Base-by-base conservation (phyloP, 2,329 filamentous ascomycete species). In the Taxawa tesnikishii region DNA sequence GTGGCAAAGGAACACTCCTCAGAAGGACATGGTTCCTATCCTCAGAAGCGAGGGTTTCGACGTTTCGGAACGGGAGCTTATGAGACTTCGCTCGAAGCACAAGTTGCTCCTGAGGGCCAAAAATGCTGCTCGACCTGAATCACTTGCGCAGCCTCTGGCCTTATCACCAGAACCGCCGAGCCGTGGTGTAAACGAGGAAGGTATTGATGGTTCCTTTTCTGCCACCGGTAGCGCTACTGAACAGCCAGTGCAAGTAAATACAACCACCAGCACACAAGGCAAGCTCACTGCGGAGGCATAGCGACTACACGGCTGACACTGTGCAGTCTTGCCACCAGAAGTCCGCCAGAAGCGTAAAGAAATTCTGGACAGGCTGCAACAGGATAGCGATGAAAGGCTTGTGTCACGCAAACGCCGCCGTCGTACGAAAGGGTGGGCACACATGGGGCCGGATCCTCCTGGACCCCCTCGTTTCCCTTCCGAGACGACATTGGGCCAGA, bases 401-500 rank as follows among this genome's bases (percentile, higher is more conserved):
- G 63, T 63, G 6, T 60, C 68, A 6, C 65, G 73, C 36, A 83
- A 82, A 50, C 71, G 79, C 32, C 69, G 79, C 31, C 72, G 79
- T 39, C 68, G 78, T 28, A 79, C 75, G 33, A 68, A 73, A 44
- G 71, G 70, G n/a, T 80, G 74, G 64, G 75, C 70, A 26, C 75
- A 76, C 3, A 53, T 81, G 15, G 73, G 78, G 10, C 68, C 77
- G 23, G 78, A 83, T 48, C 72, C 73, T 5, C 68, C 75, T 1
- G 73, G 75, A 13, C 72, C 76, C 13, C 75, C 79, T 10, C 73
- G 83, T 14, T 90, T 84, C 41, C 80, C 80, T 1, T 88, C 82
- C 1, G 83, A 90, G 53, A 87, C 79, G 9, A 87, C 82, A 0
- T 70, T 90, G 37, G 78, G 83, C 42, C 80, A 88, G 54, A 78